Evolutionary conservation across 1,284 basidiomycete genomes (phyloP), one percentile per base, ranked within the genome.

Genomic region (Singerocomus inundabilis): DNA sequence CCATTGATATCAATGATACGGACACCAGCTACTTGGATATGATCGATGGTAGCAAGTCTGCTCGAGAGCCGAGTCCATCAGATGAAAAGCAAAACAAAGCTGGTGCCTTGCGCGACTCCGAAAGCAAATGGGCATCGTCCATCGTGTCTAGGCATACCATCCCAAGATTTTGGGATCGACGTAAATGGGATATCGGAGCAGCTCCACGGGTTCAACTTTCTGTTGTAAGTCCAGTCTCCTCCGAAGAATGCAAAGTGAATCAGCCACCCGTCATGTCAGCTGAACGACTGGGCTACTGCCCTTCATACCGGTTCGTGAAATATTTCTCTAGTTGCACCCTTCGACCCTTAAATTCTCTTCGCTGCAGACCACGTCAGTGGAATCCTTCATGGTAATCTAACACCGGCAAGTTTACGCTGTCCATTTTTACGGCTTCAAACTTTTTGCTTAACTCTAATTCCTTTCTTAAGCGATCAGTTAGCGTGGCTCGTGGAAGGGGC

Each of bases 381-480:
- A 8, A 5, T 44, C 15, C 46, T 55, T 21, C 43, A 55, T 8
- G 54, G 54, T 9, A 46, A 50, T n/a, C 3, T 56, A 9, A 56
- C 54, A 31, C 45, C 42, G 13, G 56, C 6, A 39, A 55, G 41
- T 21, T 10, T 8, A 11, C 25, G 18, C 7, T 30, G 3, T 18
- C 21, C 13, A n/a, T 26, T 30, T 4, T 25, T 12, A 13, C 5
- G 15, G n/a, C n/a, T 25, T 32, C 5, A 25, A 30, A 30, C 16
- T 18, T 16, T 5, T 33, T 4, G n/a, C 6, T 7, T 29, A 13
- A 33, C 16, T 8, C 10, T 34, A 16, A 30, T 15, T 29, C 13
- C 11, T 6, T 28, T 31, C n/a, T n/a, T n/a, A n/a, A 57, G 56
- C 32, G 35, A 21, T 45, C 42, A 2, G 45, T 55, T 13, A 29